Evolutionary conservation across 495 filamentous ascomycete genomes (phyloP).

Genomic region (Lasiosphaeria hispida): DNA sequence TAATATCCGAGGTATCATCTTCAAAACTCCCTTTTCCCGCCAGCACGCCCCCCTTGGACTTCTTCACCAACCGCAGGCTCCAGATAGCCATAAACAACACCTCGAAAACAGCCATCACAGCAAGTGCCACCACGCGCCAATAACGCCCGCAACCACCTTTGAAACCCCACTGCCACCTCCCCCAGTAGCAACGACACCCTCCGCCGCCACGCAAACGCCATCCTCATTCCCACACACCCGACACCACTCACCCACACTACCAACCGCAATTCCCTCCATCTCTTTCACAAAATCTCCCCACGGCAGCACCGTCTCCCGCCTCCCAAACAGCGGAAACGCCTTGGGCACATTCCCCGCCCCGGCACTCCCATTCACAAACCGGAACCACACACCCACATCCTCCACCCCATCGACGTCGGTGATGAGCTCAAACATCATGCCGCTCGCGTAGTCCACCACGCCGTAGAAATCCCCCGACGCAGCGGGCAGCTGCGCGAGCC

Average conservation of each 20-base stretch:
- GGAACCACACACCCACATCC: too few species aligned
- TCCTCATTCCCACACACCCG: too few species aligned
- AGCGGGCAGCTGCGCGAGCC: slow-evolving; percentile 57
- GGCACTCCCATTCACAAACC: too few species aligned
- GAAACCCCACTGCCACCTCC: slow-evolving; percentile 29
- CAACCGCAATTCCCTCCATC: too few species aligned
- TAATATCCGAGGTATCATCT: neutral
- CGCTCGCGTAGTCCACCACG: slow-evolving; percentile 64
- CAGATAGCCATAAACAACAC: slow-evolving; percentile 37
- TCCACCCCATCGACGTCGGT: slow-evolving; percentile 43
- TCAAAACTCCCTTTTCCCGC: neutral
- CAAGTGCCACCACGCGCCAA: slow-evolving; percentile 50
- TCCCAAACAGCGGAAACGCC: too few species aligned
- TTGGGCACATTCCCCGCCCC: too few species aligned
- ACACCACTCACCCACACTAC: too few species aligned
- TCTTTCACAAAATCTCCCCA: too few species aligned
- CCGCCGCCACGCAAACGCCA: neutral
- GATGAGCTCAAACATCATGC: slow-evolving; percentile 73
- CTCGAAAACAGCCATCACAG: slow-evolving; percentile 41
- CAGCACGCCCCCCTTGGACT: slow-evolving; percentile 12
- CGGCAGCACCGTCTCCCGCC: too few species aligned
- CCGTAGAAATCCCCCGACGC: slow-evolving; percentile 63
- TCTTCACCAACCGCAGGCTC: slow-evolving; percentile 38
- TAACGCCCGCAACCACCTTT: slow-evolving; percentile 52
- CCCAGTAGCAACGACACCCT: slow-evolving; percentile 5